Evolutionary conservation across 2,329 filamentous ascomycete species (phyloP), one percentile per base, ranked within the genome.

Genomic region (Fusarium devonianum): DNA sequence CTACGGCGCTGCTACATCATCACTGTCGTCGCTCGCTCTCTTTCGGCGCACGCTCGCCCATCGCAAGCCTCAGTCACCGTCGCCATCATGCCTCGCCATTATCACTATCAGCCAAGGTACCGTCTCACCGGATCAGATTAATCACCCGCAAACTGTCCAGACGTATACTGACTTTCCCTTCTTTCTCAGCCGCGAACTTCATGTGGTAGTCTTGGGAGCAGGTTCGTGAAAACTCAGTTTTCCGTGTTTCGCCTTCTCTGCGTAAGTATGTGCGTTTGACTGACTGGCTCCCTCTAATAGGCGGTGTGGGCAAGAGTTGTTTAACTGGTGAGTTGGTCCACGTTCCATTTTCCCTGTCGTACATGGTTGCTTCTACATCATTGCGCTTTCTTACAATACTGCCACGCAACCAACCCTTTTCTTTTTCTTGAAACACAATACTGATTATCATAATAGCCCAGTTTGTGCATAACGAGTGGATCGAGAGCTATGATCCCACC

Each of bases 401-500:
- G 32, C 21, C 18, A 46, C 53, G 26, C 34, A 46, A 53, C 52
- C 56, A 55, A 45, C 50, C 33, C 32, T 39, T 47, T 36, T 44
- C 42, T 29, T 52, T 47, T 25, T 18, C 37, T 17, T 58, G 47
- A 28, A 35, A 28, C 51, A 41, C 34, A 50, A 46, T 42, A 26
- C 40, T 60, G 64, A 13, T 65, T 62, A 39, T 34, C 52, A 41
- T 40, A 56, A 55, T 56, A 91, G 91, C 92, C 66, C 91, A 96
- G 79, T 96, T 95, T 67, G 91, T 96, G 41, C 90, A 94, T 73
- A 92, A 94, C 75, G 88, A 95, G 65, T 95, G 91, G 89, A 93
- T 96, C 69, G 91, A 96, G 73, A 89, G 85, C 71, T 90, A 90
- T 73, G 87, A 90, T 70, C 87, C 87, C 12, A 90, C 87, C 13